Percentiles rank a stretch among this genome's conserved stretches.
Conservation (phyloP, 768 basidiomycete genomes). For the Grammothele lineata region DNA sequence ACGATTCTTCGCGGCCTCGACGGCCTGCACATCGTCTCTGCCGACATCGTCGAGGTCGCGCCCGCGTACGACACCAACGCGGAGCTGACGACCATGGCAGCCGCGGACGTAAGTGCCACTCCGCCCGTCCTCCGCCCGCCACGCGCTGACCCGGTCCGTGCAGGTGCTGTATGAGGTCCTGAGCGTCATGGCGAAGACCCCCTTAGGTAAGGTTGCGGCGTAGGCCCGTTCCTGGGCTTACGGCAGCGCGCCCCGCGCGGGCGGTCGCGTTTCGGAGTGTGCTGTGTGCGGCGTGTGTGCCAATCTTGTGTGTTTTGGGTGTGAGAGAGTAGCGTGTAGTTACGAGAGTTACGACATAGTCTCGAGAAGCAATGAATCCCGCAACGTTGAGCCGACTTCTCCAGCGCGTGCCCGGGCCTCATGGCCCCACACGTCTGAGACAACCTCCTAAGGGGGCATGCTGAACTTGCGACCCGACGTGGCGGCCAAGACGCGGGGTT, state of each 20-base stretch:
- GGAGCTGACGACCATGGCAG: constrained; percentile 60
- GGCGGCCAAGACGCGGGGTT: too few species aligned
- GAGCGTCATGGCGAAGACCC: constrained; percentile 77
- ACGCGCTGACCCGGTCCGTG: constrained; percentile 12
- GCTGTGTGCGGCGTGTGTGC: background rate
- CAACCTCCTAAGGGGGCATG: too few species aligned
- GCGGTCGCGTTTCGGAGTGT: background rate
- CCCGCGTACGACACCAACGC: constrained; percentile 75
- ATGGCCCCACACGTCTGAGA: too few species aligned
- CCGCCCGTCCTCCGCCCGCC: constrained; percentile 22
- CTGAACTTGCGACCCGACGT: too few species aligned
- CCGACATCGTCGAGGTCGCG: constrained; percentile 82
- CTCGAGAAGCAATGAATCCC: background rate
- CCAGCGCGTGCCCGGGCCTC: too few species aligned
- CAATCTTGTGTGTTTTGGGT: background rate
- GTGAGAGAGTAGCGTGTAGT: background rate
- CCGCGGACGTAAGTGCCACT: constrained; percentile 46
- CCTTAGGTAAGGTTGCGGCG: constrained; percentile 49
- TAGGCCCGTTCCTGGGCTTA: background rate
- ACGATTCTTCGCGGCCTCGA: constrained; percentile 73
- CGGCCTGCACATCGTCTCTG: constrained; percentile 72
- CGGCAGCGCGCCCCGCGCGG: constrained; percentile 4
- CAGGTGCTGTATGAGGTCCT: constrained; percentile 73
- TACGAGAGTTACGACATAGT: background rate
- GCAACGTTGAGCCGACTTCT: too few species aligned